Base-by-base conservation (phyloP, 345 rosid species). In the Eucalyptus sp. region DNA sequence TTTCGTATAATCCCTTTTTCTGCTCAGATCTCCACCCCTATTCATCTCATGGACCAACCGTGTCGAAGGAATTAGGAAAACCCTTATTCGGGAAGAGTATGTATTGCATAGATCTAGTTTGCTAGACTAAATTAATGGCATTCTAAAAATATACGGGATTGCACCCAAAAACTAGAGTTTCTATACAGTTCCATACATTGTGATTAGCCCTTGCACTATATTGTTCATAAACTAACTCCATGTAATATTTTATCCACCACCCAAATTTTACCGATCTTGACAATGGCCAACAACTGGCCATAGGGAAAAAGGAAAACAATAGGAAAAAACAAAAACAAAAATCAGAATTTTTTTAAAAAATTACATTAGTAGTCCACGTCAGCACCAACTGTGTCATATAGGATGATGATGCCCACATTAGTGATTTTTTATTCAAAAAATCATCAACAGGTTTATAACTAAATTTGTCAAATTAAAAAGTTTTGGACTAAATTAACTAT, bases 261-360 rank as follows among this genome's bases (percentile, higher is more conserved):
- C 76, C 41, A 64, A 14, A 64, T 66, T 33, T 66, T 10, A 66
- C 41, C 10, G 1, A 4, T 66, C 41, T 66, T 8, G 41, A 16
- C 76, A 27, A 60, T 60, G 31, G 66, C n/a, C 2, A 2, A 18
- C 2, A 0, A 68, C 13, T 6, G 10, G 80, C 44, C 43, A 33
- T 18, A 33, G 44, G 44, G 25, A 17, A 33, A 68, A 8, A 33
- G 20, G 41, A n/a, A 64, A n/a, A 66, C 3, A n/a, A 66, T n/a
- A n/a, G 16, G 31, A 1, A 27, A 29, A 27, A 58, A 56, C 29
- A 58, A 13, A 13, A 29, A 13, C 25, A 54, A 31, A 7, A 66
- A 14, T 4, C 17, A 15, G 10, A 66, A 4, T 1, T 2, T 62
- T 5, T 12, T 5, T 0, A 0, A 4, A 27, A 12, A 27, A 60